A percentile compares a stretch with the other conserved stretches of the same genome.
phyloP scores from a whole-genome alignment of 73 alveolate species.

The Breviolum minutum region DNA sequence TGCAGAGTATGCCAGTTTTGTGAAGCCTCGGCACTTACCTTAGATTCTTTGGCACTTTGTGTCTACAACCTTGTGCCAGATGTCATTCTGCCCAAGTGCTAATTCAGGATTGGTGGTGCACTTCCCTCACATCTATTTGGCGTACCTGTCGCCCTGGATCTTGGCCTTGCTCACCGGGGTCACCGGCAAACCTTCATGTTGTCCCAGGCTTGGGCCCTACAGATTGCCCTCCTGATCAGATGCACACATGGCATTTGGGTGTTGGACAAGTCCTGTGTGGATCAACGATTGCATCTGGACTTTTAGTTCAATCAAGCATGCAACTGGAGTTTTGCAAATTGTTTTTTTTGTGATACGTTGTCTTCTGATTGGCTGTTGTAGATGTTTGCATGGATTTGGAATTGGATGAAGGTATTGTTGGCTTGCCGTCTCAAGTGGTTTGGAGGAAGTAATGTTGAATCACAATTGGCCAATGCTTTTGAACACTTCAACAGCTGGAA shows the following conservation, averaged over 20 bases:
- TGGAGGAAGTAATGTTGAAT: not conserved
- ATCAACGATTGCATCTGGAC: not conserved
- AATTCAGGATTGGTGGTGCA: not conserved
- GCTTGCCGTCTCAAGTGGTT: not conserved
- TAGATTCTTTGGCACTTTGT: not conserved
- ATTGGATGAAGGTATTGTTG: not conserved
- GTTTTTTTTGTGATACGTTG: not conserved
- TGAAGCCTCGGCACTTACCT: not conserved
- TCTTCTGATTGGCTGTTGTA: not conserved
- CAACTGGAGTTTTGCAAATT: not conserved
- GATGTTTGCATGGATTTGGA: not conserved
- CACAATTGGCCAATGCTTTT: not conserved
- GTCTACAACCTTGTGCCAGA: not conserved
- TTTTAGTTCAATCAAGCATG: not conserved
- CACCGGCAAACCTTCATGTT: not conserved
- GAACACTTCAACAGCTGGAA: not conserved
- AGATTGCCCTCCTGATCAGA: not conserved
- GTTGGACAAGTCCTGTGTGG: not conserved
- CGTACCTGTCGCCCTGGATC: not conserved
- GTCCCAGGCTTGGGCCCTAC: not conserved
- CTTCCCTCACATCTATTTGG: not conserved
- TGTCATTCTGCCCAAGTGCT: no score
- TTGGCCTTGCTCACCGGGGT: not conserved
- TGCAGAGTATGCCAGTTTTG: not conserved
- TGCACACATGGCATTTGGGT: constrained; percentile 18